Evolutionary conservation across 768 basidiomycete genomes (phyloP), one percentile per base, ranked within the genome.

Genomic region (Russula olivacea): DNA sequence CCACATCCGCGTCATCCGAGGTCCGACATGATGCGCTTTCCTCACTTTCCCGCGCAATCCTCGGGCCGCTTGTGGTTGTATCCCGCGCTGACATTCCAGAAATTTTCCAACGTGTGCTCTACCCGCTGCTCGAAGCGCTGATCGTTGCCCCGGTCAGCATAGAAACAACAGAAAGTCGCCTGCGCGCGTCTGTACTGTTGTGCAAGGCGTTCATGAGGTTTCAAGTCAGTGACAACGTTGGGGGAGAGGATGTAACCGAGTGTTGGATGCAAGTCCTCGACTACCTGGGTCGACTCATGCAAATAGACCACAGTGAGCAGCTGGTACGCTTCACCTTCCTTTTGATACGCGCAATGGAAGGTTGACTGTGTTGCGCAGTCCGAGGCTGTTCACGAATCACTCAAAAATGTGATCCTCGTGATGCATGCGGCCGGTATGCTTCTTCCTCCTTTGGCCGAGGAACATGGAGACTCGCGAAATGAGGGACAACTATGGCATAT

Each of bases 161-260:
- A 55, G 93, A 92, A 32, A 91, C 98, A 85, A 83, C 88, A 4
- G 96, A 98, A 76, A 95, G 92, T 9, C 83, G 96, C 4, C 72
- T 98, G 38, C 82, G 91, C 32, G 94, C 90, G 4, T 89, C 88
- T 32, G 91, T 89, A n/a, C 76, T 98, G 60, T 78, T 97, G 38
- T 97, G 94, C 81, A 97, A 97, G 76, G 84, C 86, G 12, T 98
- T 99, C 76, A 89, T 98, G 82, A 93, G 96, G 69, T 89, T 93
- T 62, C 88, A 93, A 66, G 79, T 93, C 47, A 82, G 88, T 14
- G 86, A 92, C 59, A 82, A 54, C 21, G 47, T 77, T 51, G 78
- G 81, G 65, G 76, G 75, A 12, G 77, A 81, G 17, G 86, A 91
- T 72, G 83, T 91, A 54, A 78, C 84, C 40, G 78, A 89, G 32